Evolutionary conservation across 495 filamentous ascomycete species (phyloP).

Genomic region (Hyaloscypha hepaticicola): DNA sequence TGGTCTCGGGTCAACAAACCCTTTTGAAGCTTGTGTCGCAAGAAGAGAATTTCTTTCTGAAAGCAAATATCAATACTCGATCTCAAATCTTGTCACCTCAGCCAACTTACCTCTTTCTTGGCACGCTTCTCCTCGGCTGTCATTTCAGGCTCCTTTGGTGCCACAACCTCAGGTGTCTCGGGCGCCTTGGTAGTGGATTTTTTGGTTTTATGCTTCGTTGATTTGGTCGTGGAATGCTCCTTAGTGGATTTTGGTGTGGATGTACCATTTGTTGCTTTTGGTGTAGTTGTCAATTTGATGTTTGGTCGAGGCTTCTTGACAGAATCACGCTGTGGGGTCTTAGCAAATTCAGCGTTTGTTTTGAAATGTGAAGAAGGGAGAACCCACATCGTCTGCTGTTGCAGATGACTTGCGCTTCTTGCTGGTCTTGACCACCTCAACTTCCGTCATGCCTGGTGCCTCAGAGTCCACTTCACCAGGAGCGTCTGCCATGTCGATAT

Average conservation of each 20-base stretch:
- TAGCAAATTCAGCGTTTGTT: slow-evolving; percentile 39
- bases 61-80: slow-evolving; percentile 1
- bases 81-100: not conserved
- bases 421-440: slow-evolving; percentile 65
- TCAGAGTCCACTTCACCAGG: slow-evolving; percentile 37
- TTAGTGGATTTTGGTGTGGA: slow-evolving; percentile 50
- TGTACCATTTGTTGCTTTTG: slow-evolving; percentile 54
- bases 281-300: slow-evolving; percentile 57
- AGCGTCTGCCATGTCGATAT: slow-evolving; percentile 76
- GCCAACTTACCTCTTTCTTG: slow-evolving; percentile 58
- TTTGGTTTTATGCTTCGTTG: slow-evolving; percentile 61
- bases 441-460: slow-evolving; percentile 43
- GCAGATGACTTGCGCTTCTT: slow-evolving; percentile 64
- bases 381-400: slow-evolving; percentile 49
- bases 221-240: slow-evolving; percentile 50
- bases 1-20: slow-evolving; percentile 81
- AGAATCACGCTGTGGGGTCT: slow-evolving; percentile 61
- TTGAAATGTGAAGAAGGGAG: not conserved
- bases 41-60: slow-evolving; percentile 72
- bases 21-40: slow-evolving; percentile 88
- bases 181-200: slow-evolving; percentile 57
- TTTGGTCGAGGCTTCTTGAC: slow-evolving; percentile 59
- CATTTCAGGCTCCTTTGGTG: slow-evolving; percentile 46
- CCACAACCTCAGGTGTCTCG: slow-evolving; percentile 22
- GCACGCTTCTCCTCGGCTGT: slow-evolving; percentile 45